These are phyloP conservation scores for Cladophialophora carrionii DNA, from an alignment of 2,329 filamentous ascomycete genomes.

Conservation along the genomic window DNA sequence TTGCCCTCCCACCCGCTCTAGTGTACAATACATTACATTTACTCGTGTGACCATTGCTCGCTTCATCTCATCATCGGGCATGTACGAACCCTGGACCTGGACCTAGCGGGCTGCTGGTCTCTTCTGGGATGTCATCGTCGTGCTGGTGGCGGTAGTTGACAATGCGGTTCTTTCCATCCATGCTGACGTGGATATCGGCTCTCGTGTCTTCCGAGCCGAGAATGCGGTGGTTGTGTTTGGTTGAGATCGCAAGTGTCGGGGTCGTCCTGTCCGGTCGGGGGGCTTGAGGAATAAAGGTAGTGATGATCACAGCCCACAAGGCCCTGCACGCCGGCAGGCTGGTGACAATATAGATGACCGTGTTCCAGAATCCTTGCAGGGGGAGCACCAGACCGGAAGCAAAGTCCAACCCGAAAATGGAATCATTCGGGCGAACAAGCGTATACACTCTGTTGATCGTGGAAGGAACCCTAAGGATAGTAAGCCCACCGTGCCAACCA, in stretches of 20 bases:
- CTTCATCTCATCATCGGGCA: constrained; percentile 11
- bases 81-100: constrained; percentile 5
- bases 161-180: constrained; percentile 17
- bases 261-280: constrained; percentile 13
- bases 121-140: constrained; percentile 7
- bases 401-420: constrained; percentile 65
- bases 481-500: neutral
- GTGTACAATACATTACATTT: constrained; percentile 12
- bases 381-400: constrained; percentile 75
- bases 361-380: constrained; percentile 84
- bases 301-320: constrained; percentile 21
- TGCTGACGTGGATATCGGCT: constrained; percentile 22
- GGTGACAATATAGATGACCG: constrained; percentile 72
- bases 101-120: constrained; percentile 5
- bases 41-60: neutral
- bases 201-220: constrained; percentile 19
- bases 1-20: neutral
- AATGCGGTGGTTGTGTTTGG: constrained; percentile 9
- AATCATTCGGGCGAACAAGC: constrained; percentile 59
- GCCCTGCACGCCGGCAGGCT: constrained; percentile 66
- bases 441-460: constrained; percentile 76
- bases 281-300: constrained; percentile 4
- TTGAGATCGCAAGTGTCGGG: neutral
- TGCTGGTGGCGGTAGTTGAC: constrained; percentile 19
- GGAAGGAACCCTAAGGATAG: constrained; percentile 60